Evolutionary conservation across 176 grass and related monocot genomes (phyloP).

Genomic region (Pharus latifolius): DNA sequence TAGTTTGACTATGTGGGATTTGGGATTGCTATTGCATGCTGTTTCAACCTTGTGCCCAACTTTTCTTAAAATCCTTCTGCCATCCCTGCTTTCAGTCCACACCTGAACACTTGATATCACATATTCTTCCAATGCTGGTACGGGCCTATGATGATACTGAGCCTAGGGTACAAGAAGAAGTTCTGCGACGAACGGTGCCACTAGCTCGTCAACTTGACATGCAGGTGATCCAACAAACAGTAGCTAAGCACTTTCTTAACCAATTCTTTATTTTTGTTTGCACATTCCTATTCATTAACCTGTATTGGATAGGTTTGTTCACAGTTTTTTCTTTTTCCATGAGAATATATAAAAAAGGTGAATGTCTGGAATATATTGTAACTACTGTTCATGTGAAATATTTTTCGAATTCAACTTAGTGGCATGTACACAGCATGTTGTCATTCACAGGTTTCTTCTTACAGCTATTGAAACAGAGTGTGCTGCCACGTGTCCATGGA

Average conservation of each 20-base stretch:
- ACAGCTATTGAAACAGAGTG: slow-evolving; percentile 83
- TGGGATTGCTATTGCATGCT: background rate
- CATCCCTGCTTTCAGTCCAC: slow-evolving; percentile 29
- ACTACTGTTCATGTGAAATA: background rate
- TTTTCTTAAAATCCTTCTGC: background rate
- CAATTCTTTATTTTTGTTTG: too few relatives aligned
- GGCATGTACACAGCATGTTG: background rate
- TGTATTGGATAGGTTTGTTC: too few relatives aligned
- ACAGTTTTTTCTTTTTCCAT: background rate
- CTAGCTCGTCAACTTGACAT: slow-evolving; percentile 69
- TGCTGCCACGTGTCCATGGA: slow-evolving; percentile 89
- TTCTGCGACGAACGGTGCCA: slow-evolving; percentile 57
- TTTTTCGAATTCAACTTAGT: background rate
- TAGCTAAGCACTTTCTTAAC: too few relatives aligned
- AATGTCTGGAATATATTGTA: too few relatives aligned
- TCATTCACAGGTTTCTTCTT: slow-evolving; percentile 11
- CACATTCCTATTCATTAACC: too few relatives aligned
- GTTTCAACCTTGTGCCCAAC: background rate
- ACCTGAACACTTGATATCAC: slow-evolving; percentile 73
- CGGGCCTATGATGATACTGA: slow-evolving; percentile 96
- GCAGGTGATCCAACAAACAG: slow-evolving; percentile 39
- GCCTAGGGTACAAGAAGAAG: slow-evolving; percentile 94
- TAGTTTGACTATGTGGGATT: background rate
- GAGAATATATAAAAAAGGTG: background rate
- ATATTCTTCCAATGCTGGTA: slow-evolving; percentile 86